phyloP scores from a whole-genome alignment of 2,329 filamentous ascomycete species.

The Mollisiaceae sp. region DNA sequence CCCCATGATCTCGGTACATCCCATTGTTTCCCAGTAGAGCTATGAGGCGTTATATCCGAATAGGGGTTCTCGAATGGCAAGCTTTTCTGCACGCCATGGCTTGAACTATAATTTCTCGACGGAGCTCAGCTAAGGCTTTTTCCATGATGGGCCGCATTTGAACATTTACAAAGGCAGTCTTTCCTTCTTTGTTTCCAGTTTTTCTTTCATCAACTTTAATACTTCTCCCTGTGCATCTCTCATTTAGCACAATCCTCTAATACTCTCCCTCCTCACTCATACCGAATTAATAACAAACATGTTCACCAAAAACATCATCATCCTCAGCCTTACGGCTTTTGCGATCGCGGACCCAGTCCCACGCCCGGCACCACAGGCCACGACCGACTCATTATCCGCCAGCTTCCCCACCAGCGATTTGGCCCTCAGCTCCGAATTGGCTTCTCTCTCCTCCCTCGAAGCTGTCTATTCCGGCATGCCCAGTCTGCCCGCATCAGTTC shows the following conservation, averaged over 20 bases:
- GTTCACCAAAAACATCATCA: conserved; percentile 22
- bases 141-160: background rate
- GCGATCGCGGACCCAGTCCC: conserved; percentile 21
- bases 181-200: background rate
- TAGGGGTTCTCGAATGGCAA: background rate
- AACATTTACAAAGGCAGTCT: background rate
- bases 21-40: background rate
- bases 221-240: background rate
- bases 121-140: background rate
- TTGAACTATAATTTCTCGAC: background rate
- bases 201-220: background rate
- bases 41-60: background rate
- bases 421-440: conserved; percentile 17
- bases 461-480: conserved; percentile 21
- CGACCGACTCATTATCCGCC: background rate
- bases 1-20: background rate
- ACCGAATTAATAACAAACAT: conserved; percentile 14
- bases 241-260: background rate
- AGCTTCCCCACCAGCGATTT: conserved; percentile 15
- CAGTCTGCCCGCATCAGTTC: conserved; percentile 23
- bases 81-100: background rate
- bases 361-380: background rate
- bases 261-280: background rate
- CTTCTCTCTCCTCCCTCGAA: conserved; percentile 15
- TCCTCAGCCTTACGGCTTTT: conserved; percentile 18